These are phyloP conservation scores for Cercospora zeina DNA, from an alignment of 2,329 filamentous ascomycete genomes.

Conservation along the genomic window DNA sequence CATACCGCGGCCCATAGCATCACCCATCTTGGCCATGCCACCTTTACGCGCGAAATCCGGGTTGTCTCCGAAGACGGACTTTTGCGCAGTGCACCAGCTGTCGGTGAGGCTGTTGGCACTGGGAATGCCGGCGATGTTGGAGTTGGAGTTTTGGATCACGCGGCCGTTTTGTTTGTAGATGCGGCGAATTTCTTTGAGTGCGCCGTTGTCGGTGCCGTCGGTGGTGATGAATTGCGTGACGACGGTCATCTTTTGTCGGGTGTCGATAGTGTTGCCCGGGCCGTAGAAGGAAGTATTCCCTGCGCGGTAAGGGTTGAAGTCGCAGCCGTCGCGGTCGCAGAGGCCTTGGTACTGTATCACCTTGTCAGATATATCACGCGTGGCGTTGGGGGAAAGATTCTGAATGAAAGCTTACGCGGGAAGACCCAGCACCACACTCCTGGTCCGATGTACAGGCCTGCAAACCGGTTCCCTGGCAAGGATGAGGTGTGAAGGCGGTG, in stretches of 20 bases:
- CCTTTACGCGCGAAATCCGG: constrained; percentile 57
- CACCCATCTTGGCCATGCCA: constrained; percentile 57
- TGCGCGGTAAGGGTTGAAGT: constrained; percentile 69
- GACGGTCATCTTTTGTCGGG: constrained; percentile 61
- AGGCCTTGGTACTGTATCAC: constrained; percentile 53
- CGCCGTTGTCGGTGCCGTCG: constrained; percentile 53
- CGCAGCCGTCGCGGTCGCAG: constrained; percentile 70
- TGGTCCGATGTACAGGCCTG: constrained; percentile 47
- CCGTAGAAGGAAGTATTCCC: constrained; percentile 66
- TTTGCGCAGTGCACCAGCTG: constrained; percentile 54
- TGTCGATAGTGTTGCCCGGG: constrained; percentile 58
- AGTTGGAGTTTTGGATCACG: constrained; percentile 57
- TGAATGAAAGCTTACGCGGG: constrained; percentile 5
- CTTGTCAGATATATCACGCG: neutral
- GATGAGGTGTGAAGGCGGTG: constrained; percentile 65
- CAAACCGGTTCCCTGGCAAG: constrained; percentile 55
- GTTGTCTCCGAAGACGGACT: constrained; percentile 38
- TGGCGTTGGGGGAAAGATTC: neutral
- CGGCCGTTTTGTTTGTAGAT: constrained; percentile 65
- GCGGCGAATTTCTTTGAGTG: constrained; percentile 62
- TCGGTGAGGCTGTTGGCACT: constrained; percentile 58
- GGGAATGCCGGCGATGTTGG: constrained; percentile 49
- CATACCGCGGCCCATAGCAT: constrained; percentile 59
- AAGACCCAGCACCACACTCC: constrained; percentile 45
- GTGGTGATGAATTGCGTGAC: constrained; percentile 65